These are phyloP conservation scores for Glaciozyma antarctica DNA, from an alignment of 768 basidiomycete genomes.

Conservation along the genomic window DNA sequence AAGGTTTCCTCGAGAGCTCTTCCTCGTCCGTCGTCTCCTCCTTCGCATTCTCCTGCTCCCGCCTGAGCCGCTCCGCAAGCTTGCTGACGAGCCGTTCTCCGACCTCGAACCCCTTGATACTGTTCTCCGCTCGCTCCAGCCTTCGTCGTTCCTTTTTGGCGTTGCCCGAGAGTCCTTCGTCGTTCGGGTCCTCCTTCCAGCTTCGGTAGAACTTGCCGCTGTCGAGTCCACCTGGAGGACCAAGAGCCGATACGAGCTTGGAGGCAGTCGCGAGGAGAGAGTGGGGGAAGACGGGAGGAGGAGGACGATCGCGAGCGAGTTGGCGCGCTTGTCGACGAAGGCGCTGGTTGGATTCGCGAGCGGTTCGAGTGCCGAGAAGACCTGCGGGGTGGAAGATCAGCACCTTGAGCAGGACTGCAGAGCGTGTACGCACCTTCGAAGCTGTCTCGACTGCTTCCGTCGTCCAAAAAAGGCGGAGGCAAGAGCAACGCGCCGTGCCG, in stretches of 20 bases:
- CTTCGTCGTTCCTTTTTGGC: slow-evolving; percentile 3
- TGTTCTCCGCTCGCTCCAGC: slow-evolving; percentile 4
- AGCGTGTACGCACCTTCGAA: slow-evolving; percentile 10
- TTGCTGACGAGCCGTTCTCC: not conserved
- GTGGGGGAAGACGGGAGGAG: slow-evolving; percentile 18
- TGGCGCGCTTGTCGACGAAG: not conserved
- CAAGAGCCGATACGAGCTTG: slow-evolving; percentile 13
- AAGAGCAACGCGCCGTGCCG: not conserved
- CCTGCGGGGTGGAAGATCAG: not conserved
- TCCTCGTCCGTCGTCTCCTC: not conserved
- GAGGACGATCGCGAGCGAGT: slow-evolving; percentile 7
- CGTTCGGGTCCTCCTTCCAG: not conserved
- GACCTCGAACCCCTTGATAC: slow-evolving; percentile 5
- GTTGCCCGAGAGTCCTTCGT: not conserved
- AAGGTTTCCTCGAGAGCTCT: not conserved
- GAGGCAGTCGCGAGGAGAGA: not conserved
- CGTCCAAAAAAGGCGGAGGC: slow-evolving; percentile 11
- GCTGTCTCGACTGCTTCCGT: not conserved
- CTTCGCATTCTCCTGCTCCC: not conserved
- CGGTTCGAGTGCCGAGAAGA: slow-evolving; percentile 6
- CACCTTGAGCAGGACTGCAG: not conserved
- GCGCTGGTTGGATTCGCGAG: not conserved
- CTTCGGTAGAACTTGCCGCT: not conserved
- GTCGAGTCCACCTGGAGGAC: slow-evolving; percentile 18
- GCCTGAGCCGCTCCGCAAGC: not conserved